Percentiles rank a stretch among this genome's conserved stretches.
Evolutionary conservation across 2,329 filamentous ascomycete species (phyloP).

Genomic region (Sarocladium kiliense): DNA sequence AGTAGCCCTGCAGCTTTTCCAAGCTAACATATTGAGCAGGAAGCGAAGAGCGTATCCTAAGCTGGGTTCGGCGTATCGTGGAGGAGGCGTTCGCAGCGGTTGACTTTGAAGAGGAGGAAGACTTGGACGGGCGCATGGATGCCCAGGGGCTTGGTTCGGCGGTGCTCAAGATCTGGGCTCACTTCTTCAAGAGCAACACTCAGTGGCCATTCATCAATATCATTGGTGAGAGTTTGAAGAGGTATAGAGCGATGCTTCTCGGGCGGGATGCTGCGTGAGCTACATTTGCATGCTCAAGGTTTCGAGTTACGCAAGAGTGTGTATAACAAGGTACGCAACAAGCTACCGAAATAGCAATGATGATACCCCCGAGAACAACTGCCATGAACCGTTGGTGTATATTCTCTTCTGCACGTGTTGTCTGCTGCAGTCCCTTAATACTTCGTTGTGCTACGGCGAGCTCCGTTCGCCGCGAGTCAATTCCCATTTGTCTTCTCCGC

Average conservation of each 20-base stretch:
- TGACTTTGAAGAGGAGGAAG: conserved; percentile 33
- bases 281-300: background rate
- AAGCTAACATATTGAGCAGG: conserved; percentile 16
- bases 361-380: no score
- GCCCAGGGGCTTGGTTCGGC: conserved; percentile 29
- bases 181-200: conserved; percentile 41
- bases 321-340: no score
- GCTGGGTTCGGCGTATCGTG: conserved; percentile 41
- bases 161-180: conserved; percentile 39
- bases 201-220: conserved; percentile 44
- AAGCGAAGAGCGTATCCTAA: conserved; percentile 38
- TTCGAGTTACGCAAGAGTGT: no score
- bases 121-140: conserved; percentile 9
- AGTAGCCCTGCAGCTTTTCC: no score
- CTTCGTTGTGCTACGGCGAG: no score
- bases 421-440: no score
- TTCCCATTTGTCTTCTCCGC: no score
- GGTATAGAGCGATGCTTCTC: conserved; percentile 18
- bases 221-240: conserved; percentile 34
- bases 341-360: no score
- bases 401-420: no score
- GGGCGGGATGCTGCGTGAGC: background rate
- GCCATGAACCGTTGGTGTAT: no score
- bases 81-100: conserved; percentile 35
- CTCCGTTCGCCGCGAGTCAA: no score